These are phyloP conservation scores for Telopea speciosissima DNA, from an alignment of 177 flowering plant genomes.

Conservation along the genomic window DNA sequence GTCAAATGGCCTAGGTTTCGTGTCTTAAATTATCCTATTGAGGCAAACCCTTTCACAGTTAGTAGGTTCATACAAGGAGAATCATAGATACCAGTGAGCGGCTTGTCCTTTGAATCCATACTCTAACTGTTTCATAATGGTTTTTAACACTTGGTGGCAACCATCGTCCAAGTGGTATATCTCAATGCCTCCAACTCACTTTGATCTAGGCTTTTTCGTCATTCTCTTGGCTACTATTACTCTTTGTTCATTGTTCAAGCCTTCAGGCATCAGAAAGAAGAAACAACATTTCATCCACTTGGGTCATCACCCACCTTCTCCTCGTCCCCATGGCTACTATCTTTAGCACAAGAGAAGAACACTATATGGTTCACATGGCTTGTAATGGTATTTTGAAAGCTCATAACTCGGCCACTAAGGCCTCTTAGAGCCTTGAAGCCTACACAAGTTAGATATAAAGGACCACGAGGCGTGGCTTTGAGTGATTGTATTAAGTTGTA, in stretches of 20 bases:
- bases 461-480: slow-evolving; percentile 14
- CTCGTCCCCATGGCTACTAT: not conserved
- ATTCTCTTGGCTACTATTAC: too few species aligned
- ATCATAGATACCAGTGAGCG: slow-evolving; percentile 46
- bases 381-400: slow-evolving; percentile 18
- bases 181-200: too few species aligned
- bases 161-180: too few species aligned
- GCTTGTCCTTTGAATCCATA: slow-evolving; percentile 40
- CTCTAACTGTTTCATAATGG: slow-evolving; percentile 13
- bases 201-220: too few species aligned
- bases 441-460: too few species aligned
- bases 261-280: too few species aligned
- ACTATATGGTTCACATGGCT: slow-evolving; percentile 18
- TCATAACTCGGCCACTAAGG: not conserved
- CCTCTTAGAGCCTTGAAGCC: too few species aligned
- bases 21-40: slow-evolving; percentile 23
- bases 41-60: slow-evolving; percentile 38
- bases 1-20: slow-evolving; percentile 71
- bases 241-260: too few species aligned
- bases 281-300: too few species aligned
- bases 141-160: too few species aligned
- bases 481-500: slow-evolving; percentile 46
- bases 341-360: not conserved
- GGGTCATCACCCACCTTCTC: too few species aligned
- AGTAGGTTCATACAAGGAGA: slow-evolving; percentile 41